Evolutionary conservation across 805 yeast species (phyloP), one percentile per base, ranked within the genome.

Genomic region (Candida tallmaniae): DNA sequence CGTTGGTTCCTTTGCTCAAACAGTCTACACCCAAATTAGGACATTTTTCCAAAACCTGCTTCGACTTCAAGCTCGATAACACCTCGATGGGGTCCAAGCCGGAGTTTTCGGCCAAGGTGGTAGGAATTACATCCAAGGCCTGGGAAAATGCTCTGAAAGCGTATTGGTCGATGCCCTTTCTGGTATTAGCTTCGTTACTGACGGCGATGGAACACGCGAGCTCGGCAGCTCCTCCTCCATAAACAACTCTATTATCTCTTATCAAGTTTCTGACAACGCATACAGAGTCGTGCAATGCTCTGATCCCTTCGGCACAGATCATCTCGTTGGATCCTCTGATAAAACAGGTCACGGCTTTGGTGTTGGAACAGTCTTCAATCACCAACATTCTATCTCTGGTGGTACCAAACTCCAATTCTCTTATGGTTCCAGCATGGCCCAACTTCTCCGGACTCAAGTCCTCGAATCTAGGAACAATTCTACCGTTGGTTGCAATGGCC

Each of bases 171-270:
- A 90, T 90, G 38, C 97, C 97, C 50, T 80, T 80, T 62, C 85
- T 95, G 54, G 76, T 79, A 59, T 90, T 96, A 32, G 97, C 97
- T 45, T 83, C 95, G 32, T 82, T 85, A 38, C 87, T 71, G 11
- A 93, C 95, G 12, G 93, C 94, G 48, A 93, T 65, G 10, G 97
- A 88, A 69, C 95, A 83, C 2, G 96, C 74, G 34, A 93, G 80
- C 66, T 93, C 99, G 23, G 97, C 94, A 15, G 98, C 95, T 47
- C 99, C 99, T 50, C 99, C 99, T 44, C 99, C 99, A 54, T 93
- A 93, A n/a, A 94, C 97, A 29, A 93, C 86, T 60, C 96, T 76
- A 57, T 79, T 82, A 60, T 94, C 97, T 51, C 81, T 78, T 33
- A 94, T 82, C 56, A 93, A 75, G 65, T 93, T 94, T 67, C 98